phyloP scores from a whole-genome alignment of 2,329 filamentous ascomycete species.

The Xylaria sp. region DNA sequence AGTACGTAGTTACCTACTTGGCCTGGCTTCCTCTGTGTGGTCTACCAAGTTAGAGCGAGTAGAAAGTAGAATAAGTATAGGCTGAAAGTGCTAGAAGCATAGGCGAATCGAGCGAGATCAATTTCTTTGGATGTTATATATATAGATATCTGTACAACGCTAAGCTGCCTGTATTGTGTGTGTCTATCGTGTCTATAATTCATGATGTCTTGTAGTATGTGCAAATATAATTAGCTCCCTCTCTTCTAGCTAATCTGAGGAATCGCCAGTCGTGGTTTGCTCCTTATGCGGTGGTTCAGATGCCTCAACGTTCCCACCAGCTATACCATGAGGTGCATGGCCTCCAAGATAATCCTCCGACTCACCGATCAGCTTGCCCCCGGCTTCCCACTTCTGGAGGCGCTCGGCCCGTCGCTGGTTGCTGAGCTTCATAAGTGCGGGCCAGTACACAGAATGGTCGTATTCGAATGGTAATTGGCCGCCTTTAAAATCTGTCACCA shows the following conservation, averaged over 20 bases:
- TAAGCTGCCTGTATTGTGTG: neutral
- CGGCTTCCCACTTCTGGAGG: conserved; percentile 78
- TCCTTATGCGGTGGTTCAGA: conserved; percentile 14
- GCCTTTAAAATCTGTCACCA: conserved; percentile 78
- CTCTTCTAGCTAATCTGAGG: neutral
- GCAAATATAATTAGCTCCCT: neutral
- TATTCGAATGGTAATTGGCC: conserved; percentile 91
- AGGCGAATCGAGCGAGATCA: neutral
- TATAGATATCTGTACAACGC: neutral
- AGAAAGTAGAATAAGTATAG: neutral
- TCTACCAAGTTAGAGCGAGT: neutral
- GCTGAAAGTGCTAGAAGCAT: neutral
- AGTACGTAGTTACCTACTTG: neutral
- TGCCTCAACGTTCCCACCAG: conserved; percentile 20
- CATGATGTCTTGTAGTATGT: conserved; percentile 1
- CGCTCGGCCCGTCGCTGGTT: conserved; percentile 71
- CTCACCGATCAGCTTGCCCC: conserved; percentile 85
- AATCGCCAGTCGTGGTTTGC: neutral
- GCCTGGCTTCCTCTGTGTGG: neutral
- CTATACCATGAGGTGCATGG: conserved; percentile 44
- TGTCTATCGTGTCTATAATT: neutral
- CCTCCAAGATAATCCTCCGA: conserved; percentile 88
- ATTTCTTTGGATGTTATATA: conserved; percentile 5
- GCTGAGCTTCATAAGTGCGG: conserved; percentile 78
- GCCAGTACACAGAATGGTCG: conserved; percentile 90